Conservation (phyloP, 306 rosid genomes). For the Acacia melanoxylon region DNA sequence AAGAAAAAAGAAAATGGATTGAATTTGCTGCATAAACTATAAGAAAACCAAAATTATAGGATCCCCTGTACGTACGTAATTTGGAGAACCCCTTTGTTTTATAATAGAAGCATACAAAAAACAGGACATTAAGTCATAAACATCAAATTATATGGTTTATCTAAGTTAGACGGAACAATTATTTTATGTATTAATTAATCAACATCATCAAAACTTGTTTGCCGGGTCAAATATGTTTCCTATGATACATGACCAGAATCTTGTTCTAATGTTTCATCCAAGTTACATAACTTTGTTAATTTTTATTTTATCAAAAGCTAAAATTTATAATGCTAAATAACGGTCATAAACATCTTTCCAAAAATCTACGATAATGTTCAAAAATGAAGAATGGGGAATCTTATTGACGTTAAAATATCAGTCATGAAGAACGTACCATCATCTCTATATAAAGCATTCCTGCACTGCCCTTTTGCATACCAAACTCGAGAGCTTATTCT, state of each 20-base stretch:
- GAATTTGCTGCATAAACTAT: neutral
- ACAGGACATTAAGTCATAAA: neutral
- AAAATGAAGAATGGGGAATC: neutral
- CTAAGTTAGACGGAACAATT: neutral
- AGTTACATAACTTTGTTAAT: neutral
- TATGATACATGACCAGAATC: neutral
- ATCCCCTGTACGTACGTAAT: neutral
- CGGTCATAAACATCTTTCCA: neutral
- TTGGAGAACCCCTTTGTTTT: neutral
- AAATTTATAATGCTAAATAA: neutral
- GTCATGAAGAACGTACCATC: neutral
- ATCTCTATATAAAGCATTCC: constrained; percentile 31
- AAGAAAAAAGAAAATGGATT: neutral
- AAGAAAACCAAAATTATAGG: neutral
- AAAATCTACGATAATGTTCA: neutral
- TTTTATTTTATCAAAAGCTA: neutral
- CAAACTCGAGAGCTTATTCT: neutral
- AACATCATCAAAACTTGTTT: neutral
- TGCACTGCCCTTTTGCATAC: neutral
- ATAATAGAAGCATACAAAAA: neutral
- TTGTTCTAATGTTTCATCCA: neutral
- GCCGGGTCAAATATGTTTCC: neutral
- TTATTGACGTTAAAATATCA: neutral
- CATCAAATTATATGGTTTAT: no score
- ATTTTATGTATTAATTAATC: neutral